These are phyloP conservation scores for Neofusicoccum umdonicola DNA, from an alignment of 2,329 filamentous ascomycete genomes.

Conservation along the genomic window DNA sequence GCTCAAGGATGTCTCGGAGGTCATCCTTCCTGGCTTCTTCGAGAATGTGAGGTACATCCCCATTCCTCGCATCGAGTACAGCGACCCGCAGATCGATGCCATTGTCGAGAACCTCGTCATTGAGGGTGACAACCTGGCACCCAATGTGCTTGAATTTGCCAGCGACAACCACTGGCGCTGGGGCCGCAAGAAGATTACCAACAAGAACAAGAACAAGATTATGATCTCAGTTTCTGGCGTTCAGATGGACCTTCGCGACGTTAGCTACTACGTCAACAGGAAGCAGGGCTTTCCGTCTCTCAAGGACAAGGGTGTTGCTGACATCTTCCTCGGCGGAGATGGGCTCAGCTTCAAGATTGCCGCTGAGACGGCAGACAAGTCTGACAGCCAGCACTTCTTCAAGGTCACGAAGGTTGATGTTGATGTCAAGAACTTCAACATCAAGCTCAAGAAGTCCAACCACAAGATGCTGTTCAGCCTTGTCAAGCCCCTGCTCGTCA, in stretches of 20 bases:
- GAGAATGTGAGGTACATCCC: conserved; percentile 87
- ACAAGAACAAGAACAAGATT: conserved; percentile 77
- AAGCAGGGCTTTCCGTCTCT: conserved; percentile 90
- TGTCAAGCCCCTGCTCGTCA: conserved; percentile 84
- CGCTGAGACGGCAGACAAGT: conserved; percentile 74
- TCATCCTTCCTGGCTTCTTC: conserved; percentile 80
- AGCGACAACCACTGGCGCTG: conserved; percentile 94
- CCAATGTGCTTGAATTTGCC: conserved; percentile 82
- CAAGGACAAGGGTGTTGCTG: conserved; percentile 82
- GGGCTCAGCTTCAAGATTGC: conserved; percentile 92
- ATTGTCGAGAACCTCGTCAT: conserved; percentile 93
- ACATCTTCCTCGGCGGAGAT: conserved; percentile 81
- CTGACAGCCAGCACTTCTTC: conserved; percentile 80
- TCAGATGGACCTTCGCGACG: conserved; percentile 84
- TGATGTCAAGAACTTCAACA: conserved; percentile 74
- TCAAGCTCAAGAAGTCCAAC: conserved; percentile 92
- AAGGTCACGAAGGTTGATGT: conserved; percentile 89
- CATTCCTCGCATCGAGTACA: conserved; percentile 90
- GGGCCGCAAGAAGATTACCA: conserved; percentile 83
- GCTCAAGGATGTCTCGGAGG: conserved; percentile 80
- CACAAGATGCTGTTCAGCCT: conserved; percentile 87
- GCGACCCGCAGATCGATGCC: conserved; percentile 77
- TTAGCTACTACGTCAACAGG: conserved; percentile 92
- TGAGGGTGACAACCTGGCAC: conserved; percentile 94
- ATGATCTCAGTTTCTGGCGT: conserved; percentile 85